phyloP scores from a whole-genome alignment of 805 yeast genomes.

The Spathaspora arborariae region DNA sequence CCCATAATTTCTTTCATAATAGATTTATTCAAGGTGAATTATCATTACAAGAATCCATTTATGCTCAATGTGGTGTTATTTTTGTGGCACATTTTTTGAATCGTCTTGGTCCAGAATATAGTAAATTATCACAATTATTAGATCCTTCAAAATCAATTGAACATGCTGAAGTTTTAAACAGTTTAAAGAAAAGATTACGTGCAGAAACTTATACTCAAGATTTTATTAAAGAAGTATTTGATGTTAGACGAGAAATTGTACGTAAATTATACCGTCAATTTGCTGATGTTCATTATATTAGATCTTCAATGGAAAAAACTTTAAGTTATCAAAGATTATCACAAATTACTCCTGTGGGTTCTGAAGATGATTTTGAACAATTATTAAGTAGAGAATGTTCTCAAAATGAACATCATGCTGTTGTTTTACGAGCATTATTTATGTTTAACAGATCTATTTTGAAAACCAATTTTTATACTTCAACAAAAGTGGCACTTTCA shows the following conservation, averaged over 20 bases:
- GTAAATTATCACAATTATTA: conserved; percentile 60
- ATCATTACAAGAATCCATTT: conserved; percentile 90
- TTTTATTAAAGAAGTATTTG: conserved; percentile 74
- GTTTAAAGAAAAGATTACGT: conserved; percentile 83
- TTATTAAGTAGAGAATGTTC: conserved; percentile 66
- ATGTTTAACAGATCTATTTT: conserved; percentile 81
- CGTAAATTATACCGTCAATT: conserved; percentile 85
- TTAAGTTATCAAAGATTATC: conserved; percentile 82
- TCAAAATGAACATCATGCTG: conserved; percentile 73
- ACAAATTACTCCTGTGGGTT: conserved; percentile 69
- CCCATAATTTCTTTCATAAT: conserved; percentile 75
- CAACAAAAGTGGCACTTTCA: conserved; percentile 92
- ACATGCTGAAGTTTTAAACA: conserved; percentile 71
- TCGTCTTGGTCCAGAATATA: conserved; percentile 88
- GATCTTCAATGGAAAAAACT: conserved; percentile 68
- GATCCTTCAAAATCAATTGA: conserved; percentile 58
- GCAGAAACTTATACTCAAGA: conserved; percentile 90
- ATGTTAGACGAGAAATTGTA: conserved; percentile 64
- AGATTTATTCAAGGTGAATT: conserved; percentile 70
- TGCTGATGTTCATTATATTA: conserved; percentile 84
- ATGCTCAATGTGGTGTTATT: conserved; percentile 89
- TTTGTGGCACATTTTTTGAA: conserved; percentile 93
- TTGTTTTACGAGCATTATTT: conserved; percentile 78
- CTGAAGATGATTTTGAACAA: conserved; percentile 70
- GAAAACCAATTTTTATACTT: conserved; percentile 90